Evolutionary conservation across 2,329 filamentous ascomycete species (phyloP).

Genomic region (Aspergillus melleus): DNA sequence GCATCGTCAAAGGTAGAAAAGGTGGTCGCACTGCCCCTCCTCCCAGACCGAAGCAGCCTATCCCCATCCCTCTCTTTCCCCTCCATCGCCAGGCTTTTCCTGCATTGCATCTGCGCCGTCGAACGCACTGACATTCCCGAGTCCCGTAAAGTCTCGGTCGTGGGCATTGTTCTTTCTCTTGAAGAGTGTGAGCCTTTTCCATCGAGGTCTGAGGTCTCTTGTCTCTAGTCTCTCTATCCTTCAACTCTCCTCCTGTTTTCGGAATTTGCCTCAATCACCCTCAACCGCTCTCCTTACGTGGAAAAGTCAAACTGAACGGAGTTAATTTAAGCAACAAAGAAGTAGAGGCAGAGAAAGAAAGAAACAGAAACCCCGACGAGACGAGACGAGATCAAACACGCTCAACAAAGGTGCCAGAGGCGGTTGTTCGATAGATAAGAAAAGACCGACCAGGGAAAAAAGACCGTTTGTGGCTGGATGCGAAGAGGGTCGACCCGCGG

Average conservation of each 20-base stretch:
- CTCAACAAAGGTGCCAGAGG: background rate
- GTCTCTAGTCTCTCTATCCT: background rate
- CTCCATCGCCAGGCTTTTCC: slow-evolving; percentile 14
- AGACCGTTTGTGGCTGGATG: background rate
- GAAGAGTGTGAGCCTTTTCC: background rate
- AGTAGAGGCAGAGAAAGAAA: background rate
- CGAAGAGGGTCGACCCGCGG: background rate
- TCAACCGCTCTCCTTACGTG: background rate
- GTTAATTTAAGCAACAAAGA: background rate
- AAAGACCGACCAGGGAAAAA: background rate
- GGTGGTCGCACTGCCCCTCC: slow-evolving; percentile 5
- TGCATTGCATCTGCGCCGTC: slow-evolving; percentile 14
- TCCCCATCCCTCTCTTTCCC: slow-evolving; percentile 13
- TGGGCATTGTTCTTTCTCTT: background rate
- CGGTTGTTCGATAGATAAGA: background rate
- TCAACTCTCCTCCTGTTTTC: background rate
- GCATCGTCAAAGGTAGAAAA: too few species aligned
- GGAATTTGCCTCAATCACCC: background rate
- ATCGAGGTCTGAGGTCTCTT: background rate
- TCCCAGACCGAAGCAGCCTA: slow-evolving; percentile 8
- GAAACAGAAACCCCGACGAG: background rate
- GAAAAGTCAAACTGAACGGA: background rate
- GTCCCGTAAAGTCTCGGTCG: too few species aligned
- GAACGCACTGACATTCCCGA: slow-evolving; percentile 16
- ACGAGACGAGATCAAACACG: background rate